Base-by-base conservation (phyloP, 2,329 filamentous ascomycete species). In the Sclerotinia minor region DNA sequence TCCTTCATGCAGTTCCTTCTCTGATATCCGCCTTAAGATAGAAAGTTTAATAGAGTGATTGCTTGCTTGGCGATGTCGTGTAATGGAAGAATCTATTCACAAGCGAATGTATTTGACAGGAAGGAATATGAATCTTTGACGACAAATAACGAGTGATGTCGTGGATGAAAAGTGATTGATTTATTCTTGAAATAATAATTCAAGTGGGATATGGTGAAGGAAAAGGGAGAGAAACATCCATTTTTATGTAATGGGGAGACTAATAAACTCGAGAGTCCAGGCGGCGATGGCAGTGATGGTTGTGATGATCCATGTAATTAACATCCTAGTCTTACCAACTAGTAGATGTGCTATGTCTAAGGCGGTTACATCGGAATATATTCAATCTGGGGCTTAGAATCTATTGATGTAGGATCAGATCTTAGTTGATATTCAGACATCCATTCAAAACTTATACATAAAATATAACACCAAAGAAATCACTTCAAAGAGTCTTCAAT, bases 111-210 rank as follows among this genome's bases (percentile, higher is more conserved):
- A 29, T 19, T 26, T 26, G 44, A 26, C 21, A 2, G 3, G 24
- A 61, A n/a, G 35, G 35, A 54, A 50, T 44, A 5, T 9, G 58
- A 61, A 24, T 9, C 44, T 17, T 41, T 2, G n/a, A 49, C 58
- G 45, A 61, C 44, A n/a, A 44, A 50, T 50, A 50, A 61, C 58
- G 45, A 50, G 32, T 50, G 58, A 61, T 61, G 58, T 38, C 45
- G 58, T 49, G 58, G 19, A 49, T 17, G n/a, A 35, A 24, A 29
- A 5, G 15, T 24, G 19, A 7, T 26, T 41, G 54, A 57, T 38
- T 41, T 19, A 41, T 26, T 41, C 3, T 19, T 24, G 4, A 24
- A 57, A 24, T 8, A 57, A 24, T 8, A 8, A 57, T 41, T n/a
- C 29, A 35, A 49, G 44, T 49, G 44, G 44, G 58, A 59, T 32